Evolutionary conservation across 2,329 filamentous ascomycete species (phyloP).

Genomic region (Sporothrix schenckii): DNA sequence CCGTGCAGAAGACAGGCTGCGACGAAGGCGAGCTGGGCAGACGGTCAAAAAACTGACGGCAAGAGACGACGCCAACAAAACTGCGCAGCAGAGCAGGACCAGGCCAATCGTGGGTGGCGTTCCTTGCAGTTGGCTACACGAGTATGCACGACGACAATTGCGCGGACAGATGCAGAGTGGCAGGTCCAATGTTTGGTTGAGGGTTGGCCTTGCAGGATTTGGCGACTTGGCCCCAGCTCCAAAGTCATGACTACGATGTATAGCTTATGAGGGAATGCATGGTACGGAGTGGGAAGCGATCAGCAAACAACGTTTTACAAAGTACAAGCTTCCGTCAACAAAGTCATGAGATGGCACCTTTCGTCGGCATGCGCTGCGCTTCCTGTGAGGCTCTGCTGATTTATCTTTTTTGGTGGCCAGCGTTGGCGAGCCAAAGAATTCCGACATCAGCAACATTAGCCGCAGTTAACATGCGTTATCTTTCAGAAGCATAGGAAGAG

Average conservation of each 20-base stretch:
- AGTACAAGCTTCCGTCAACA: neutral
- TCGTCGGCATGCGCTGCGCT: neutral
- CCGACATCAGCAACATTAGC: neutral
- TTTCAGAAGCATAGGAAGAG: neutral
- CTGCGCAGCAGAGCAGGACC: slow-evolving; percentile 10
- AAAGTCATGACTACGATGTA: neutral
- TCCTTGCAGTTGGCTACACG: slow-evolving; percentile 16
- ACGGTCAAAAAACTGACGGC: neutral
- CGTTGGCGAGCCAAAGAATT: neutral
- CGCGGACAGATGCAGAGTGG: neutral
- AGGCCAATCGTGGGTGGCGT: neutral
- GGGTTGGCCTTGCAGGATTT: neutral
- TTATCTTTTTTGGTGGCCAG: neutral
- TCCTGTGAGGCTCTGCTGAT: neutral
- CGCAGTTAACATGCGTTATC: neutral
- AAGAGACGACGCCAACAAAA: neutral
- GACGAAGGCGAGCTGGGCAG: neutral
- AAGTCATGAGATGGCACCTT: neutral
- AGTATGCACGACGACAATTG: slow-evolving; percentile 10
- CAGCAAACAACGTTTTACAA: neutral
- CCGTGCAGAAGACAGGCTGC: slow-evolving; percentile 5
- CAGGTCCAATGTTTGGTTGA: neutral
- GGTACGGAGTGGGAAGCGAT: no score
- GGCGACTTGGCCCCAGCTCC: neutral
- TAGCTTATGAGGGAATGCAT: neutral